Evolutionary conservation across 306 rosid genomes (phyloP).

Genomic region (Calophaca sinica): DNA sequence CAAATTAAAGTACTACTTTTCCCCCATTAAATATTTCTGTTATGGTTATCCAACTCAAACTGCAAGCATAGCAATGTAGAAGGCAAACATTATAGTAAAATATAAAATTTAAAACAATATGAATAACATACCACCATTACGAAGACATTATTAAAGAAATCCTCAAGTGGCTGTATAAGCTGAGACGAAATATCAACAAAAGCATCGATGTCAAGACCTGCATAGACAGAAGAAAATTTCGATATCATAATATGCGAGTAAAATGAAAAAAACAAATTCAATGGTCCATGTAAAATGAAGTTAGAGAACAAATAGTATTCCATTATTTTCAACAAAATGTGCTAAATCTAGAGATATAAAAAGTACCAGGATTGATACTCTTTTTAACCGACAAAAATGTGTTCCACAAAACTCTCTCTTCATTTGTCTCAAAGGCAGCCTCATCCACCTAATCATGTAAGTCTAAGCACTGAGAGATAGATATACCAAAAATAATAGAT

Average conservation of each 20-base stretch:
- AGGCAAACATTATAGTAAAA: not conserved
- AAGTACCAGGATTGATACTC: conserved; percentile 68
- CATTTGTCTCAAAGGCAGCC: conserved; percentile 72
- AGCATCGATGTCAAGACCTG: conserved; percentile 74
- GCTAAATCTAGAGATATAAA: conserved; percentile 10
- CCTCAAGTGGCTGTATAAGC: conserved; percentile 86
- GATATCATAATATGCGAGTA: conserved; percentile 8
- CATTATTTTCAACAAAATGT: not conserved
- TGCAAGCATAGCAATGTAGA: too few relatives aligned
- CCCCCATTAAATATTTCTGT: not conserved
- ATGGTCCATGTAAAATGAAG: not conserved
- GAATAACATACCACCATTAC: conserved; percentile 93
- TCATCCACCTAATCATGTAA: conserved; percentile 68
- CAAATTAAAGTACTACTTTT: conserved; percentile 13
- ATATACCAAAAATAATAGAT: not conserved
- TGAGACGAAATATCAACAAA: conserved; percentile 76
- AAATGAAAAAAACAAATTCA: conserved; percentile 7
- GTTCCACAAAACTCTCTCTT: conserved; percentile 81
- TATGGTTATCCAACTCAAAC: too few relatives aligned
- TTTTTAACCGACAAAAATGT: conserved; percentile 65
- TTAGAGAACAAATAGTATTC: not conserved
- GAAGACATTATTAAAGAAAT: conserved; percentile 82
- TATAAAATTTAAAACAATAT: not conserved
- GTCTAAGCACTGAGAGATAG: conserved; percentile 32
- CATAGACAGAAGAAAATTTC: conserved; percentile 24